Evolutionary conservation across 805 yeast species (phyloP), one percentile per base, ranked within the genome.

Genomic region (Millerozyma acaciae): DNA sequence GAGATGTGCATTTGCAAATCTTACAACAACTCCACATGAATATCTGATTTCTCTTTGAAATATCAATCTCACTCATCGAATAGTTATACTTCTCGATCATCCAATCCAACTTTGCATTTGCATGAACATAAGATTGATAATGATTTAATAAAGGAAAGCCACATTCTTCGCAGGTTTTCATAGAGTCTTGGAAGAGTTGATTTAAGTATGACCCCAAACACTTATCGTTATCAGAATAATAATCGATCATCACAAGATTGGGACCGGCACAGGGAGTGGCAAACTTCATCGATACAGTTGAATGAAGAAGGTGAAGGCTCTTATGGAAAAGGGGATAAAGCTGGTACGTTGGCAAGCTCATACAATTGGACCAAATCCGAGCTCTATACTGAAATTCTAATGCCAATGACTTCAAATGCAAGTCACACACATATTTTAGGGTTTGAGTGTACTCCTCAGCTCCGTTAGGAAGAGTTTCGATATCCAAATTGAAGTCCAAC

Each of bases 211-310:
- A 85, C 1, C 98, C 98, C 26, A 94, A 59, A 7, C 95, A 80
- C 51, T 84, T 81, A 54, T 94, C 98, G 37, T 81, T 84, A 30
- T 87, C 96, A 65, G 95, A 78, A 53, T 90, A 93, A 50, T 73
- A 94, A 40, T 89, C 96, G 30, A 89, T 80, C 2, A 80, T 76
- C 21, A 85, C 78, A n/a, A 78, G 66, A 35, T 78, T 86, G 0
- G 99, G 98, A 0, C 97, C 97, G 25, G 79, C 66, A 50, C 98
- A 93, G 0, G 97, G 97, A 0, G 95, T 87, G 0, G 94, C 84
- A 25, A 86, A 83, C 47, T 80, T 82, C 6, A 80, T 75, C 3
- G 90, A 84, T 1, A 88, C 90, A 62, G 86, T 76, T 1, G 95
- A 84, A 48, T 83, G 86, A 16, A 90, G 62, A 9, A 87, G 75